phyloP scores from a whole-genome alignment of 1,139 yeast species.

The Arxiozyma slooffiae region DNA sequence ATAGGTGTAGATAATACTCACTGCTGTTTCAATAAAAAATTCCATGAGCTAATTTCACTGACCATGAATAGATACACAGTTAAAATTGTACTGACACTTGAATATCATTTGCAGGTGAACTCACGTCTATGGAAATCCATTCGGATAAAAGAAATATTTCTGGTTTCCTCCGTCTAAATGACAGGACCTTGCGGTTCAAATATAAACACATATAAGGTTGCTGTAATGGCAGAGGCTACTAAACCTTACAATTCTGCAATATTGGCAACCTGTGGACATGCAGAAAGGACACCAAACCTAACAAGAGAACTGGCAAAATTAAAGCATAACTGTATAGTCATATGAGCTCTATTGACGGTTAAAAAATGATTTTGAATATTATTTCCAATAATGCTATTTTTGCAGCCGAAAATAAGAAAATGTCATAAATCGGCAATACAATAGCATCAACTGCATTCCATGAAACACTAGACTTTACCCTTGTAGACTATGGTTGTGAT shows the following conservation, averaged over 20 bases:
- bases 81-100: slow-evolving; percentile 72
- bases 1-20: slow-evolving; percentile 78
- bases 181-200: slow-evolving; percentile 79
- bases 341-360: slow-evolving; percentile 74
- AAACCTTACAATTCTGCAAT: slow-evolving; percentile 81
- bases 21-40: slow-evolving; percentile 62
- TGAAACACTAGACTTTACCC: slow-evolving; percentile 11
- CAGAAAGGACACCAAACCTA: slow-evolving; percentile 84
- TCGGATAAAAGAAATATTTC: slow-evolving; percentile 85
- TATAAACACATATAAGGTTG: slow-evolving; percentile 72
- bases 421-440: slow-evolving; percentile 62
- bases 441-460: slow-evolving; percentile 67
- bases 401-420: slow-evolving; percentile 51
- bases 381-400: slow-evolving; percentile 47
- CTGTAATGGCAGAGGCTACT: slow-evolving; percentile 72
- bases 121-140: slow-evolving; percentile 86
- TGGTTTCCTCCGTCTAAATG: slow-evolving; percentile 69
- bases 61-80: slow-evolving; percentile 85
- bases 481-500: not conserved
- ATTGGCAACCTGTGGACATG: slow-evolving; percentile 81
- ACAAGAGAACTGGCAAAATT: slow-evolving; percentile 86
- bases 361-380: slow-evolving; percentile 46
- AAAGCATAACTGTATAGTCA: slow-evolving; percentile 67
- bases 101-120: slow-evolving; percentile 54
- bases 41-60: slow-evolving; percentile 73